Percentiles rank a stretch among this genome's conserved stretches.
phyloP scores from a whole-genome alignment of 2,329 filamentous ascomycete species.

The Sordariomycetes sp. region DNA sequence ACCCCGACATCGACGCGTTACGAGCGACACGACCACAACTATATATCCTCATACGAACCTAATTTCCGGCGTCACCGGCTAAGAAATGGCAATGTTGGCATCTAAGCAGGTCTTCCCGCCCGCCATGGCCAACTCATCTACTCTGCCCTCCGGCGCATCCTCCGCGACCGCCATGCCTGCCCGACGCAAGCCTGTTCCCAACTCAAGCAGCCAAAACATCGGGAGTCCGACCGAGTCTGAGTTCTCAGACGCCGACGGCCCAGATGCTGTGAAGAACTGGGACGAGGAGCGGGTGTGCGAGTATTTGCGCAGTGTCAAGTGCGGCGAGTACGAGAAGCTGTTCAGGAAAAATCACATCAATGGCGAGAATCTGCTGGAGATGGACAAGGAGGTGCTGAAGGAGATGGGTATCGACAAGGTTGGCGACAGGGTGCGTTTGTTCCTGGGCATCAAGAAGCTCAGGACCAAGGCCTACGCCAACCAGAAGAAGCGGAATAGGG shows the following conservation, averaged over 20 bases:
- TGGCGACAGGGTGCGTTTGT: conserved; percentile 87
- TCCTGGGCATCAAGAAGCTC: conserved; percentile 75
- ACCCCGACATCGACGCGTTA: not conserved
- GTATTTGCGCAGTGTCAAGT: conserved; percentile 86
- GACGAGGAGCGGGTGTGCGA: conserved; percentile 86
- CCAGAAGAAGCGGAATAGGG: conserved; percentile 77
- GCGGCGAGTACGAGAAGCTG: conserved; percentile 83
- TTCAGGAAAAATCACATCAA: conserved; percentile 95
- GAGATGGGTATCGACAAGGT: conserved; percentile 99
- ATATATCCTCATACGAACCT: not conserved
- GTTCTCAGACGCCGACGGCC: conserved; percentile 74
- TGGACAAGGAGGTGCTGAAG: conserved; percentile 92
- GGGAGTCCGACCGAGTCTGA: conserved; percentile 86
- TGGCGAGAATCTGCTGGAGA: conserved; percentile 90
- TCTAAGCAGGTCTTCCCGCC: conserved; percentile 62
- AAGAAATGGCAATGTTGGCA: conserved; percentile 67
- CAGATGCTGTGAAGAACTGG: conserved; percentile 76
- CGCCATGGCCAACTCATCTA: conserved; percentile 35
- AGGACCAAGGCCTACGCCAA: conserved; percentile 68
- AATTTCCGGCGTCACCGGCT: not conserved
- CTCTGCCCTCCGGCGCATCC: conserved; percentile 33
- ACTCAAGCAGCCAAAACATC: conserved; percentile 47
- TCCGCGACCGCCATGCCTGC: conserved; percentile 40
- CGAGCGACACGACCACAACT: no score
- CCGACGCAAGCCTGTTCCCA: conserved; percentile 40